A percentile compares a stretch with the other conserved stretches of the same genome.
Conservation (phyloP, 108 stramenopile genomes). For the Cyclotella cryptica region DNA sequence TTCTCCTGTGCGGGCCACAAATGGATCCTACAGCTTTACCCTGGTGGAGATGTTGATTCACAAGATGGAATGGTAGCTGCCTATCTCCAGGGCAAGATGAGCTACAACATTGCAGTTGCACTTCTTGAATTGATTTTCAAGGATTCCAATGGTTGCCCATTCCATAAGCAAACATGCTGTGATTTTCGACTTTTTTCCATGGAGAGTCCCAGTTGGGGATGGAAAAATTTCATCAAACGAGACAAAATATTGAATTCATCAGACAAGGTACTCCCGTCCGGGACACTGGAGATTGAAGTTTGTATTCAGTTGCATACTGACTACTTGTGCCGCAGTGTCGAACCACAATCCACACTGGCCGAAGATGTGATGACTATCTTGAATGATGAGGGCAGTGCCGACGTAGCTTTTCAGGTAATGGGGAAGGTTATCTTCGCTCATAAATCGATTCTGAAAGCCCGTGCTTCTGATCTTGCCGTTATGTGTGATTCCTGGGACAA, state of each 20-base stretch:
- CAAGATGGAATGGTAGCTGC: neutral
- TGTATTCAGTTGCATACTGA: neutral
- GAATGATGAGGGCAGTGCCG: neutral
- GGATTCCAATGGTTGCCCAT: neutral
- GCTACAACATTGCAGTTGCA: neutral
- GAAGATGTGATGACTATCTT: neutral
- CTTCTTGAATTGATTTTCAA: neutral
- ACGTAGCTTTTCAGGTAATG: neutral
- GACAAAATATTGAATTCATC: too few species aligned
- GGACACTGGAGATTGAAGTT: neutral
- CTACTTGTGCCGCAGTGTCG: neutral
- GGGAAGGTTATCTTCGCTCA: constrained; percentile 1
- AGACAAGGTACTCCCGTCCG: too few species aligned
- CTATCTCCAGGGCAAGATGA: neutral
- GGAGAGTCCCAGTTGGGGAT: too few species aligned
- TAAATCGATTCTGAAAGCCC: constrained; percentile 1
- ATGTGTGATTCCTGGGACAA: neutral
- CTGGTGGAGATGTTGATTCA: neutral
- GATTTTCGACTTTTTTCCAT: too few species aligned
- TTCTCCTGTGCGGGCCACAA: constrained; percentile 1
- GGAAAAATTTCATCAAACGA: too few species aligned
- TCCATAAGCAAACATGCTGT: too few species aligned
- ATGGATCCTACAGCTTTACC: neutral
- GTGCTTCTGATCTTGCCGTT: constrained; percentile 2
- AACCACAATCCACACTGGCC: neutral